These are phyloP conservation scores for Collybia mongolica DNA, from an alignment of 768 basidiomycete genomes.

Conservation along the genomic window DNA sequence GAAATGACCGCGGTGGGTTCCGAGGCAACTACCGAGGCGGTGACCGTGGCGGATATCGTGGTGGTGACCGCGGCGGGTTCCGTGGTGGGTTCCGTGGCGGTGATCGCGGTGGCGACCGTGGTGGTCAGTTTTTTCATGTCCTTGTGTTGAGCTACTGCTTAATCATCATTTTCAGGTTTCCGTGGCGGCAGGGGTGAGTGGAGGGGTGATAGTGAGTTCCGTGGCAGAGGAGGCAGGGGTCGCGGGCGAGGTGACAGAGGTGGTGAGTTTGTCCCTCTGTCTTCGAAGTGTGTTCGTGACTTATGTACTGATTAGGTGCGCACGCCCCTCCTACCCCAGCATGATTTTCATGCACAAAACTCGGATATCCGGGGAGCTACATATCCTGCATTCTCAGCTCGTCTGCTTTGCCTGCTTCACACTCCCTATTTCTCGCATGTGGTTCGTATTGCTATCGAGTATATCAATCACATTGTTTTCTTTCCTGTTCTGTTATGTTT, in stretches of 20 bases:
- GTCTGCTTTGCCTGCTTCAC: neutral
- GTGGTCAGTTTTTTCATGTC: slow-evolving; percentile 21
- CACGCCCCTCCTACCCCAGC: slow-evolving; percentile 16
- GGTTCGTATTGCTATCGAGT: too few species aligned
- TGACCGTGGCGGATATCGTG: slow-evolving; percentile 37
- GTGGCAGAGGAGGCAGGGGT: slow-evolving; percentile 41
- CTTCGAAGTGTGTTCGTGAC: neutral
- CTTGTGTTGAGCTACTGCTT: neutral
- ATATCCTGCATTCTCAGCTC: neutral
- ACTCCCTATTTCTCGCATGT: neutral
- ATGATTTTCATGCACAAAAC: slow-evolving; percentile 6
- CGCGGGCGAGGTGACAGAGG: slow-evolving; percentile 37
- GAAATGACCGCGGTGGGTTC: slow-evolving; percentile 22
- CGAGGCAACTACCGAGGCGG: slow-evolving; percentile 36
- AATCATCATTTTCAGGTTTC: slow-evolving; percentile 22
- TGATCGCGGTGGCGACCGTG: slow-evolving; percentile 36
- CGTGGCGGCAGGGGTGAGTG: slow-evolving; percentile 45
- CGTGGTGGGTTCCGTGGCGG: slow-evolving; percentile 28
- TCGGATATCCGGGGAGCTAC: neutral
- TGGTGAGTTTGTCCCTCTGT: slow-evolving; percentile 20
- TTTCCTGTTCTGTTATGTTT: too few species aligned
- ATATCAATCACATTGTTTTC: too few species aligned
- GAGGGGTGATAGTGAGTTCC: slow-evolving; percentile 43
- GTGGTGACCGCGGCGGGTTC: slow-evolving; percentile 21
- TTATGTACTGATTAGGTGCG: neutral